Evolutionary conservation across 192 early-diverging fungal genomes (phyloP).

Genomic region (Podochytrium sp.): DNA sequence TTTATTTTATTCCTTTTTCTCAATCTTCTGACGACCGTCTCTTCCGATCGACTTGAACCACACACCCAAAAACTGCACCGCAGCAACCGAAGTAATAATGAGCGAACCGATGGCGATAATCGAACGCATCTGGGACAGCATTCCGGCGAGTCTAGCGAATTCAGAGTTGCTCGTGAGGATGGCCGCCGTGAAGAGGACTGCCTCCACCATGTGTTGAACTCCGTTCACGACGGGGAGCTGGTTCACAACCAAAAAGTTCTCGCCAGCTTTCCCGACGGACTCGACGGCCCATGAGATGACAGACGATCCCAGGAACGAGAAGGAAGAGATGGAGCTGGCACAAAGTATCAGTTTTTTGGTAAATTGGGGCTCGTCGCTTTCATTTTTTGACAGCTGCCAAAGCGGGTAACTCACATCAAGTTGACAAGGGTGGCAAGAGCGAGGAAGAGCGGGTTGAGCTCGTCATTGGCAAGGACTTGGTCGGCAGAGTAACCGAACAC

Average conservation of each 20-base stretch:
- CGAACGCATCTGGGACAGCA: background rate
- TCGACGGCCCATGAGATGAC: conserved; percentile 9
- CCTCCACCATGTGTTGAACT: conserved; percentile 7
- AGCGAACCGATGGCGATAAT: background rate
- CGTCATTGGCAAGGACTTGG: background rate
- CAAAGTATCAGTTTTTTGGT: background rate
- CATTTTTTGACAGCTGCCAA: background rate
- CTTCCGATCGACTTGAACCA: conserved; percentile 24
- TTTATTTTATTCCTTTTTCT: conserved; percentile 15
- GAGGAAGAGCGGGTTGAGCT: background rate
- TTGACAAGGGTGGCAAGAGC: conserved; percentile 9
- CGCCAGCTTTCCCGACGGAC: conserved; percentile 6
- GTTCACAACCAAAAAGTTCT: conserved; percentile 4
- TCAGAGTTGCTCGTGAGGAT: conserved; percentile 1
- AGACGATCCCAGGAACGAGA: conserved; percentile 4
- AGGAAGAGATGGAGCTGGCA: background rate
- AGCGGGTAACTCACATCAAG: conserved; percentile 24
- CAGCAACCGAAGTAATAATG: background rate
- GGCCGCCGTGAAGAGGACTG: conserved; percentile 5
- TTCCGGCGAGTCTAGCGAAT: conserved; percentile 3
- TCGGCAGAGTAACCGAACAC: conserved; percentile 25
- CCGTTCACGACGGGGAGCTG: conserved; percentile 15
- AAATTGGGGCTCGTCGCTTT: background rate
- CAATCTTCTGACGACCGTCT: conserved; percentile 33
- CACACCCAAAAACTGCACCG: background rate